Evolutionary conservation across 2,329 filamentous ascomycete genomes (phyloP), one percentile per base, ranked within the genome.

Genomic region (Phaeosphaeria sp.): DNA sequence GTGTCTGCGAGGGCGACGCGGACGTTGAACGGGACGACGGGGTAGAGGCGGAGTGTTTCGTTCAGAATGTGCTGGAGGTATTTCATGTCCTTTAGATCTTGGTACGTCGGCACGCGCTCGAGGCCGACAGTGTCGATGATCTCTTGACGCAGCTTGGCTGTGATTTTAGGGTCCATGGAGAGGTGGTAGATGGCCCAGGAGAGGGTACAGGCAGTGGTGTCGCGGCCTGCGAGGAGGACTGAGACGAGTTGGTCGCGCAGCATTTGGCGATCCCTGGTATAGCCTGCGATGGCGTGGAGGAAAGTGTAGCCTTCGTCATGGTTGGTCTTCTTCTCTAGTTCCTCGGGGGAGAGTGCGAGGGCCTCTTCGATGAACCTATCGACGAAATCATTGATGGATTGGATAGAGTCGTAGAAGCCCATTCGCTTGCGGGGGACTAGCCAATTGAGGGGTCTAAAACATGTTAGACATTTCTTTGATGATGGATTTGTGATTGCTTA

Each of bases 161-260:
- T 85, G 2, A 87, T 83, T 2, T 86, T 80, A 0, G 92, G 92
- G 64, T 91, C 84, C 17, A 87, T 86, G 39, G 89, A 86, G 1
- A 97, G 83, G 76, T 97, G 92, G 76, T 95, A 96, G 57, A 97
- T 83, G 36, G 86, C 83, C 89, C 92, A 97, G 0, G 88, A 90
- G 0, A 97, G 83, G 0, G 91, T 92, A 17, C 84, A 86, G 27
- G 93, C 93, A 0, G 93, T 97, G 15, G 93, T 97, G 76, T 97
- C 93, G 21, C 91, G 86, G 13, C 92, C 93, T 1, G 93, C 93
- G 17, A 97, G 85, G 2, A 97, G 85, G 11, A 97, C 86, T 45
- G 68, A 72, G 21, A 76, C 85, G 48, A 97, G 82, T 77, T 97
- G 93, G 77, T 97, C 93, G 33, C 92, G 91, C 15, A 97, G 84